phyloP scores from a whole-genome alignment of 2,329 filamentous ascomycete genomes.

The Coleophoma eucalyptorum region DNA sequence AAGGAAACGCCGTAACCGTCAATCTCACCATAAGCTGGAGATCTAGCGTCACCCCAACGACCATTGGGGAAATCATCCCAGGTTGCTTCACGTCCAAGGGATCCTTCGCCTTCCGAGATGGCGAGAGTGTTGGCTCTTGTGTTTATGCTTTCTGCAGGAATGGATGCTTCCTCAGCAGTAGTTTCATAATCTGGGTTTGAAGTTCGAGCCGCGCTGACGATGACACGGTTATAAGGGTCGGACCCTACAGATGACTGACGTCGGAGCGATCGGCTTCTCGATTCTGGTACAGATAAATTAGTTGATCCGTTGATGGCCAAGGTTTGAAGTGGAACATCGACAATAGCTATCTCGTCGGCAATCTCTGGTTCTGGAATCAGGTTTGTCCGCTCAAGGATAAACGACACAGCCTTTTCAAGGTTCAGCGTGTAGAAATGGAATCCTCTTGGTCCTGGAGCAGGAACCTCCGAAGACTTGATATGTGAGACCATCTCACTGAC shows the following conservation, averaged over 20 bases:
- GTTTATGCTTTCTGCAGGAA: constrained; percentile 72
- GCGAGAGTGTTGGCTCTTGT: constrained; percentile 80
- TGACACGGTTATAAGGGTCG: constrained; percentile 82
- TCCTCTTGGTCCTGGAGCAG: constrained; percentile 61
- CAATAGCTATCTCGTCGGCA: constrained; percentile 38
- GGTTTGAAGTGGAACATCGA: constrained; percentile 33
- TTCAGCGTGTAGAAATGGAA: constrained; percentile 99
- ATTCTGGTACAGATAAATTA: constrained; percentile 2
- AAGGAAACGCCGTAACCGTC: constrained; percentile 97
- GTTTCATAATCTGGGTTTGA: constrained; percentile 66
- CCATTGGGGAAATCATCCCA: constrained; percentile 99
- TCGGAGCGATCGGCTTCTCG: constrained; percentile 13
- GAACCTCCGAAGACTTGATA: constrained; percentile 62
- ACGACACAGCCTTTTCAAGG: constrained; percentile 90
- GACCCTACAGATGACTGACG: constrained; percentile 63
- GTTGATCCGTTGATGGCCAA: constrained; percentile 47
- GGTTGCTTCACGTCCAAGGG: constrained; percentile 87
- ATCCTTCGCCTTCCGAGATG: constrained; percentile 90
- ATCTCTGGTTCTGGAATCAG: constrained; percentile 60
- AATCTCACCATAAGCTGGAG: constrained; percentile 92
- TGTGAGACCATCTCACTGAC: constrained; percentile 78
- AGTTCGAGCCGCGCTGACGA: constrained; percentile 63
- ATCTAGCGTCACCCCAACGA: constrained; percentile 88
- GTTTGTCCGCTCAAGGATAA: constrained; percentile 82
- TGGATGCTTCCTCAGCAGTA: constrained; percentile 70